Base-by-base conservation (phyloP, 2,329 filamentous ascomycete genomes). In the Chrysosporium keratinophilum region DNA sequence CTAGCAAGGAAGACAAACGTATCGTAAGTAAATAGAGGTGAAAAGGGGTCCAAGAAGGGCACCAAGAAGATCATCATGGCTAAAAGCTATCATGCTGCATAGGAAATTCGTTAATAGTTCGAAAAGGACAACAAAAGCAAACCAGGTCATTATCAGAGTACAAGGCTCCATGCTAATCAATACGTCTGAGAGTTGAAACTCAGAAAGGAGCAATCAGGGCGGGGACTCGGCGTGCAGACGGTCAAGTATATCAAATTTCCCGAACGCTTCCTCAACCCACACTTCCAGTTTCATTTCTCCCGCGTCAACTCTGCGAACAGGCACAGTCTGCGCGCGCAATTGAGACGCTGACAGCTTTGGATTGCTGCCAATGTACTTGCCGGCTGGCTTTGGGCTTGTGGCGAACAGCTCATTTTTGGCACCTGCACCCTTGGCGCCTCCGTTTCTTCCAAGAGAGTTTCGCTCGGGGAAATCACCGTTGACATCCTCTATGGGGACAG, bases 281-380 rank as follows among this genome's bases (percentile, higher is more conserved):
- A 82, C 74, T 65, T 87, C 83, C 62, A 87, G 76, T 20, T 78
- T 71, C 64, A 87, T 78, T 55, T 83, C 80, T 3, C 82, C 83
- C 2, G 80, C 78, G 60, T 83, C 78, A 15, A 87, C 76, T 33
- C 76, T 74, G 58, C 84, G 74, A 43, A 87, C 73, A 1, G 83
- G 80, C 46, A 76, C 78, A 11, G 79, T 81, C 62, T 73, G 78
- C 33, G 74, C 72, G 7, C 78, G 77, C 20, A 76, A 78, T 55
- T 67, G 69, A 19, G 68, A 69, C 48, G 62, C 62, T 57, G 46
- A 3, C 12, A 31, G n/a, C 45, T n/a, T 61, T 52, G n/a, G 56
- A 63, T 37, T 64, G 61, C 61, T 56, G 60, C 17, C 61, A 61
- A 56, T 67, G 63, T 56, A 28, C 15, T 39, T 15, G 15, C 28